Percentiles rank a stretch among this genome's conserved stretches.
Evolutionary conservation across 148 eudicot genomes (phyloP).

Genomic region (Tetragonia tetragonoides): DNA sequence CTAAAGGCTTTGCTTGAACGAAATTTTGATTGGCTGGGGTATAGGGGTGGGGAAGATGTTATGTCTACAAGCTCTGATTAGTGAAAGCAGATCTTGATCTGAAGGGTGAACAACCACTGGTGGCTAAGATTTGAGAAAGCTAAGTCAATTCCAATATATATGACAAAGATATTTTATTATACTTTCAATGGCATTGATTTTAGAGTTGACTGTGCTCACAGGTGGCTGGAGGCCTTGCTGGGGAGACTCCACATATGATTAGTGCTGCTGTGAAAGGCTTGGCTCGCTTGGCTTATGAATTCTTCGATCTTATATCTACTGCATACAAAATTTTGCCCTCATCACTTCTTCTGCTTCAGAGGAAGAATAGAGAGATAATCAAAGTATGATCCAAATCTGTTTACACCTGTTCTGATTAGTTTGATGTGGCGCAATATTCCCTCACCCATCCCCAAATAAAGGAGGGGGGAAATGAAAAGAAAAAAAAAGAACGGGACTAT

Average conservation of each 20-base stretch:
- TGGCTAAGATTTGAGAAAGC: too few relatives aligned
- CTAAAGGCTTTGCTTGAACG: not conserved
- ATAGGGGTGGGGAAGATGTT: not conserved
- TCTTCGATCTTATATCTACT: conserved; percentile 77
- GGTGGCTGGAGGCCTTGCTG: conserved; percentile 90
- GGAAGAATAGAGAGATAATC: conserved; percentile 77
- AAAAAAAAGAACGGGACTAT: too few relatives aligned
- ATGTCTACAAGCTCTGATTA: not conserved
- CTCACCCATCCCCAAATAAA: too few relatives aligned
- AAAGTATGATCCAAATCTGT: conserved; percentile 43
- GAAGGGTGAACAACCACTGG: too few relatives aligned
- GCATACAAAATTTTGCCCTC: conserved; percentile 78
- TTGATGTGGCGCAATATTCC: not conserved
- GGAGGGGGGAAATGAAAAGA: too few relatives aligned
- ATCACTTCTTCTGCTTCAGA: conserved; percentile 71
- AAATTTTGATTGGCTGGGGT: not conserved
- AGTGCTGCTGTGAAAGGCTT: conserved; percentile 96
- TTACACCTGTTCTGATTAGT: not conserved
- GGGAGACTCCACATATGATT: conserved; percentile 89
- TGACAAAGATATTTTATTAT: not conserved
- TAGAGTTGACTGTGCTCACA: conserved; percentile 19
- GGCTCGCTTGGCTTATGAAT: conserved; percentile 97
- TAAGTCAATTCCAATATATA: too few relatives aligned
- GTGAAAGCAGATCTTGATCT: not conserved
- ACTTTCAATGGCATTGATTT: conserved; percentile 2